Evolutionary conservation across 352 stramenopile genomes (phyloP), one percentile per base, ranked within the genome.

Genomic region (Globisporangium emineosum): DNA sequence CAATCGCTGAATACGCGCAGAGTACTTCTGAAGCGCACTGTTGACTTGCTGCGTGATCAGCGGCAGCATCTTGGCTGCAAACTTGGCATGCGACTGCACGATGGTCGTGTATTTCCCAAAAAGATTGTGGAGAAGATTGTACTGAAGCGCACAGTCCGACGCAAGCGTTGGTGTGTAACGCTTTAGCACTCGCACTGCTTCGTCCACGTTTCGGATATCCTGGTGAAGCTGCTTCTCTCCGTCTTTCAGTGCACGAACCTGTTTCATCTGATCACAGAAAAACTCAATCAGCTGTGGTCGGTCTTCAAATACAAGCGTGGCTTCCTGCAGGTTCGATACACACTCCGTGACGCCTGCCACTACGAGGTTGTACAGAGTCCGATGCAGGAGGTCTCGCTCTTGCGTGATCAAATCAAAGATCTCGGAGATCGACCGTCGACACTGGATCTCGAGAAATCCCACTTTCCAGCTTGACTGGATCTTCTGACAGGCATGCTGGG

Each of bases 361-460:
- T 1, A 66, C 62, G 2, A 92, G 59, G 7, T 70, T 49, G 40
- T 73, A 70, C 15, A 92, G 57, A 0, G 64, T 70, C 51, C 77
- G 54, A 43, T 86, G 75, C 9, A 89, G 43, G 5, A 52, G 57
- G 19, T 76, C 70, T 9, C 83, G 74, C 64, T 92, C 78, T 32
- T 76, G 51, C 33, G 60, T 65, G 67, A 90, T 86, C 3, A 82
- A 55, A 4, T 92, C 79, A n/a, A 83, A 57, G 45, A 90, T 77
- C 30, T 90, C 81, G 5, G 69, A 75, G 23, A 92, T 76, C 1
- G 83, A 81, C 3, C 70, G 68, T 0, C 79, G 79, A 35, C 83
- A 92, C 37, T 90, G 81, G 57, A 92, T 80, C 62, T 92, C 83
- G 1, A 92, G 65, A 66, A 92, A 92, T 8, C 79, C 79, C 8